A percentile compares a stretch with the other conserved stretches of the same genome.
Evolutionary conservation across 2,329 filamentous ascomycete species (phyloP).

Genomic region (Scytalidium lignicola): DNA sequence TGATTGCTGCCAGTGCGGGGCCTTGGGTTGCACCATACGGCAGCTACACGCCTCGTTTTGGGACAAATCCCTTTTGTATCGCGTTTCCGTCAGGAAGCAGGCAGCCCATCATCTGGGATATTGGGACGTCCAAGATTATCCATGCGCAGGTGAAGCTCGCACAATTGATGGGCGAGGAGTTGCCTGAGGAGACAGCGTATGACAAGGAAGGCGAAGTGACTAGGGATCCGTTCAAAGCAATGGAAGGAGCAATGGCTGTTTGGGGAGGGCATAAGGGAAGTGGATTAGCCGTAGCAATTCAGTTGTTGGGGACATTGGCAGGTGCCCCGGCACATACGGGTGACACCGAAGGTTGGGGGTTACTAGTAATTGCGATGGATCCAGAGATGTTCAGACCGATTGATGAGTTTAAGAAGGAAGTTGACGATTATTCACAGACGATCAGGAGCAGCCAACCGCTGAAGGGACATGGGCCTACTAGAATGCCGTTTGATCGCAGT

Average conservation of each 20-base stretch:
- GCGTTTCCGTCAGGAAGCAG: neutral
- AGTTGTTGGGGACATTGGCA: neutral
- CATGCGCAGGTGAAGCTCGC: neutral
- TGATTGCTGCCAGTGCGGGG: neutral
- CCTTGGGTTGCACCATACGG: neutral
- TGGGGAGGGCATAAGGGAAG: neutral
- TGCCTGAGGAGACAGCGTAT: neutral
- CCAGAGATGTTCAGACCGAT: constrained; percentile 1
- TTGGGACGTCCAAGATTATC: neutral
- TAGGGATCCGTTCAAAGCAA: neutral
- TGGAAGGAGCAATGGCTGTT: neutral
- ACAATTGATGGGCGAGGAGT: neutral
- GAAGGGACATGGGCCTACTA: neutral
- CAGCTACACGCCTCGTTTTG: neutral
- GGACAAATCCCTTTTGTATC: neutral
- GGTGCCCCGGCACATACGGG: constrained; percentile 1
- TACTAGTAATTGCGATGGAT: constrained; percentile 1
- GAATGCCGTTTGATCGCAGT: constrained; percentile 1
- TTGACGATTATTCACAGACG: neutral
- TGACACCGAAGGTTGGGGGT: neutral
- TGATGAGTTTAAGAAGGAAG: constrained; percentile 2
- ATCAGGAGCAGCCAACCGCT: constrained; percentile 1
- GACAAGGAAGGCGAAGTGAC: neutral
- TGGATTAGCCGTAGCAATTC: constrained; percentile 1
- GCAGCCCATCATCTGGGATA: neutral